A percentile compares a stretch with the other conserved stretches of the same genome.
These are phyloP conservation scores for Fistulifera pelliculosa DNA, from an alignment of 108 stramenopile species.

Conservation along the genomic window DNA sequence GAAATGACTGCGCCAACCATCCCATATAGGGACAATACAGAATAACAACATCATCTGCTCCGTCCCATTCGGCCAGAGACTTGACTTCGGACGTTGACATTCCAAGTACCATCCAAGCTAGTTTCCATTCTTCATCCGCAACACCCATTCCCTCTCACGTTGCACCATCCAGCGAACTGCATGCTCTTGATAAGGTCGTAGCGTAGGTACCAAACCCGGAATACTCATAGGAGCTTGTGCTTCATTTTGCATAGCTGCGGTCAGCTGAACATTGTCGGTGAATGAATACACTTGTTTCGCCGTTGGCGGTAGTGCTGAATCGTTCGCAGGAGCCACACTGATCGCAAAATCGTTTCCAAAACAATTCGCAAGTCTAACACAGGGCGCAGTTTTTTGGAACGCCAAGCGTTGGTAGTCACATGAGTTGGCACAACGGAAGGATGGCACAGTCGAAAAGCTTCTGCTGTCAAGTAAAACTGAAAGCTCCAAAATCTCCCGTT, in stretches of 20 bases:
- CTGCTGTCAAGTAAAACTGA: too few relatives aligned
- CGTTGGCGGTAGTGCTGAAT: background rate
- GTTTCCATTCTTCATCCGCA: slow-evolving; percentile 35
- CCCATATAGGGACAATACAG: slow-evolving; percentile 45
- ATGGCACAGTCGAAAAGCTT: too few relatives aligned
- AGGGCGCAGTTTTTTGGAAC: too few relatives aligned
- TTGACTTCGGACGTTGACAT: too few relatives aligned
- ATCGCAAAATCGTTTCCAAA: too few relatives aligned
- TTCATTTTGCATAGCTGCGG: background rate
- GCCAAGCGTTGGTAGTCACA: too few relatives aligned
- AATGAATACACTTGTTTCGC: slow-evolving; percentile 1
- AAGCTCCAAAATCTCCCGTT: too few relatives aligned
- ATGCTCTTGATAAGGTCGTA: slow-evolving; percentile 57
- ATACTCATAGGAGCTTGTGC: background rate
- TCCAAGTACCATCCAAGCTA: slow-evolving; percentile 35
- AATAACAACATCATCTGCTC: background rate
- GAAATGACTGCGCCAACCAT: slow-evolving; percentile 24
- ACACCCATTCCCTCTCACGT: slow-evolving; percentile 23
- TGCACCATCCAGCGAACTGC: slow-evolving; percentile 72
- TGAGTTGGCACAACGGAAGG: too few relatives aligned
- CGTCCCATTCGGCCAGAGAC: background rate
- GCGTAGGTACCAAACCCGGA: slow-evolving; percentile 7
- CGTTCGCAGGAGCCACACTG: too few relatives aligned
- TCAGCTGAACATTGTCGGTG: slow-evolving; percentile 4
- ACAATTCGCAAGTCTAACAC: too few relatives aligned